Evolutionary conservation across 805 yeast species (phyloP), one percentile per base, ranked within the genome.

Genomic region (Jamesozyma spencerorum): DNA sequence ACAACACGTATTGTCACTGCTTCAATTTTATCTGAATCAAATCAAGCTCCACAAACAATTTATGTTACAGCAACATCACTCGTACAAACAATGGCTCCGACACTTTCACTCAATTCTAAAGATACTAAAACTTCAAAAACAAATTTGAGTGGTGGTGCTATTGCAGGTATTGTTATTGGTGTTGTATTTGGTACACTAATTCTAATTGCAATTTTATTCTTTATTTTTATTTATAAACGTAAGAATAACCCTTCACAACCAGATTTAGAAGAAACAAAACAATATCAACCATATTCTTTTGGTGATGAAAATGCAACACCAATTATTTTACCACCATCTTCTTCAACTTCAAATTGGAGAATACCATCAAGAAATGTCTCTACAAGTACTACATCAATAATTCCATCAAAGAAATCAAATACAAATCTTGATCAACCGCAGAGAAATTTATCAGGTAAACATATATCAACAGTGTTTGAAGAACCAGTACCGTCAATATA

Each of bases 151-250:
- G 60, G 52, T 33, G 81, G 81, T 17, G 78, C 79, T 22, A 74
- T 75, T 40, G 81, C 78, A 5, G 81, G 81, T 32, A 71, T 76
- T 22, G 81, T 74, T 10, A 63, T 74, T 35, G 81, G 81, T 20
- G 67, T 64, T 4, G 59, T 75, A 11, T 63, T 57, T 15, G 81
- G 78, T 42, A 53, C 68, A 0, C 41, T 51, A 8, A 58, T 62
- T 14, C 50, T 60, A 11, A 31, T 71, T 2, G 71, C 65, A 1
- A 61, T 64, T 4, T 48, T 72, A 5, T 54, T 69, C 11, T 55
- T 72, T 36, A 62, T 74, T 51, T 48, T 74, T 33, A 48, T 69
- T 43, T 62, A 68, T 51, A 55, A 37, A 29, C 27, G 31, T 18
- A 27, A n/a, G 19, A 39, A 18, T 22, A 47, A 55, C 26, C 52